Evolutionary conservation across 129 eudicot genomes (phyloP).

Genomic region (Tagetes erecta): DNA sequence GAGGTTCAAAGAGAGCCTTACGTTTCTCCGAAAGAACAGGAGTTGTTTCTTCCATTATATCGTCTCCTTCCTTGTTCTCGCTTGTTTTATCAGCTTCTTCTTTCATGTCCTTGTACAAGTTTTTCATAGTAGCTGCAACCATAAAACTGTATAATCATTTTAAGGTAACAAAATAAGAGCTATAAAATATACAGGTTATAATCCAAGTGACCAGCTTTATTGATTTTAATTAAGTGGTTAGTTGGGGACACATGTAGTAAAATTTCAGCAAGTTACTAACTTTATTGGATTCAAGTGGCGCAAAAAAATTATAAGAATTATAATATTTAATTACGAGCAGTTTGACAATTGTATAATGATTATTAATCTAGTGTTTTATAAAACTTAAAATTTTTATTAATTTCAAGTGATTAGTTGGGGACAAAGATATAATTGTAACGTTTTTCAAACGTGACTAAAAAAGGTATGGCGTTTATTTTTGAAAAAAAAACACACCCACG

Average conservation of each 20-base stretch:
- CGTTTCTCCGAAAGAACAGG: conserved; percentile 70
- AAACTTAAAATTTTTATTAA: not conserved
- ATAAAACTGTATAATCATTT: conserved; percentile 35
- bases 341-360: not conserved
- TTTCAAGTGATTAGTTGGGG: not conserved
- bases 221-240: not conserved
- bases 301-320: not conserved
- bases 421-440: not conserved
- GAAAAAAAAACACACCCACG: not conserved
- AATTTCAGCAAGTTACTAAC: not conserved
- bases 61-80: conserved; percentile 51
- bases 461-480: not conserved
- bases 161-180: not conserved
- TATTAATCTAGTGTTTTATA: not conserved
- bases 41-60: conserved; percentile 51
- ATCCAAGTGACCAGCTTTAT: not conserved
- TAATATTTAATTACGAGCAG: not conserved
- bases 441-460: not conserved
- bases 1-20: conserved; percentile 89
- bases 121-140: conserved; percentile 49
- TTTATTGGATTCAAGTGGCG: not conserved
- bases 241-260: not conserved
- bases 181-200: not conserved
- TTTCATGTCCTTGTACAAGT: conserved; percentile 44
- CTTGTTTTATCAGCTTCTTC: conserved; percentile 43